Base-by-base conservation (phyloP, 139 green algal genomes). In the Micractinium sp. region DNA sequence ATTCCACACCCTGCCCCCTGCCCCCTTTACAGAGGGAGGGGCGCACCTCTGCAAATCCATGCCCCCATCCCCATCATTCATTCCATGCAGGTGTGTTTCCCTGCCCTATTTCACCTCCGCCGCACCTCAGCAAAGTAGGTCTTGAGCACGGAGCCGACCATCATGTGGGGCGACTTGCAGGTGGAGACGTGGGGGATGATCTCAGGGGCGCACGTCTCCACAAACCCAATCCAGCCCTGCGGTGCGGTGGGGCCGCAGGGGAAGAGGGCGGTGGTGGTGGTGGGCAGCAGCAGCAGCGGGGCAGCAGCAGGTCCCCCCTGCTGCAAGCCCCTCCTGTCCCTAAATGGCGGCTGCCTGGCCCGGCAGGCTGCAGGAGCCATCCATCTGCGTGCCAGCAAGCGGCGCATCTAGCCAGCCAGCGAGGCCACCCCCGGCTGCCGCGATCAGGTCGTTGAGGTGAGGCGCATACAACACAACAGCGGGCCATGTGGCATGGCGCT, bases 81-180 rank as follows among this genome's bases (percentile, higher is more conserved):
- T n/a, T n/a, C n/a, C n/a, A n/a, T n/a, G n/a, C n/a, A n/a, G n/a
- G n/a, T n/a, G n/a, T n/a, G n/a, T n/a, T n/a, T n/a, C n/a, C n/a
- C n/a, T n/a, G n/a, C n/a, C n/a, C n/a, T n/a, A n/a, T n/a, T 56
- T 13, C 38, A 63, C 77, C 77, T 61, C 33, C 23, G 53, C 71
- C 53, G 4, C 80, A 73, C 80, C 80, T 85, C 86, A 19, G 82
- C 82, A 78, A 94, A 94, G 90, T 94, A 95, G 69, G 91, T 91
- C 88, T 96, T 97, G 60, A 97, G 88, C 33, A 97, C 81, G 3
- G 92, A 81, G 33, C 94, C 94, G 76, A 96, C 53, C 93, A 97
- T 97, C 92, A 95, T 95, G 88, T 97, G 95, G 4, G 95, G 95
- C 33, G 82, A 92, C 92, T 95, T 95, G 90, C 90, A 95, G 41